Conservation (phyloP, 768 basidiomycete genomes). For the Asterophora lycoperdoides region DNA sequence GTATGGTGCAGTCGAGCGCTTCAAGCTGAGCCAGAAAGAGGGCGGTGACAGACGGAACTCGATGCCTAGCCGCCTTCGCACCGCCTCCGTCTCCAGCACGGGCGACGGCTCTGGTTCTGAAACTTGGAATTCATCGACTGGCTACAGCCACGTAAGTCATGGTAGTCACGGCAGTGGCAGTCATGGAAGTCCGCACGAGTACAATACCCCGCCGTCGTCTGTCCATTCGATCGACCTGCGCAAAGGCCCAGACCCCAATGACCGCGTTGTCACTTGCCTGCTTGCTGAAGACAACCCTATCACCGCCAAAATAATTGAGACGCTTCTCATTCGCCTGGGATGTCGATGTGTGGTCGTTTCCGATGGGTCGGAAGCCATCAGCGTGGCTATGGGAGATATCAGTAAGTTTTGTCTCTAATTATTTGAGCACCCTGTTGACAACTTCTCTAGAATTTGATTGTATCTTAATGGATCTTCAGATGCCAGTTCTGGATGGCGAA, state of each 20-base stretch:
- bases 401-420: conserved; percentile 52
- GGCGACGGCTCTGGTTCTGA: conserved; percentile 80
- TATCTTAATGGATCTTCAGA: conserved; percentile 92
- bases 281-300: conserved; percentile 98
- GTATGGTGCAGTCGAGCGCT: conserved; percentile 80
- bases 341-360: conserved; percentile 94
- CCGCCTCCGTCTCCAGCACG: conserved; percentile 78
- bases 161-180: conserved; percentile 14
- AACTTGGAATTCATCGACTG: conserved; percentile 58
- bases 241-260: conserved; percentile 71
- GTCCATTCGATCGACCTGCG: conserved; percentile 81
- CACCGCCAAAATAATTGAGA: conserved; percentile 96
- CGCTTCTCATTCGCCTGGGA: conserved; percentile 86
- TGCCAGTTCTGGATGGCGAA: conserved; percentile 95
- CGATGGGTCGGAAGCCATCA: conserved; percentile 95
- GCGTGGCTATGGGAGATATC: conserved; percentile 96
- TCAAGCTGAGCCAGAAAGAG: conserved; percentile 80
- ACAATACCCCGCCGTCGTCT: conserved; percentile 75
- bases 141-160: conserved; percentile 52
- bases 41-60: conserved; percentile 72
- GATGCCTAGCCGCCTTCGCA: conserved; percentile 83
- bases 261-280: conserved; percentile 88
- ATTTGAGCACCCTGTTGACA: conserved; percentile 16
- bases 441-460: conserved; percentile 78
- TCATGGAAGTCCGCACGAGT: conserved; percentile 34